phyloP scores from a whole-genome alignment of 495 filamentous ascomycete genomes.

The Penicillium herquei region DNA sequence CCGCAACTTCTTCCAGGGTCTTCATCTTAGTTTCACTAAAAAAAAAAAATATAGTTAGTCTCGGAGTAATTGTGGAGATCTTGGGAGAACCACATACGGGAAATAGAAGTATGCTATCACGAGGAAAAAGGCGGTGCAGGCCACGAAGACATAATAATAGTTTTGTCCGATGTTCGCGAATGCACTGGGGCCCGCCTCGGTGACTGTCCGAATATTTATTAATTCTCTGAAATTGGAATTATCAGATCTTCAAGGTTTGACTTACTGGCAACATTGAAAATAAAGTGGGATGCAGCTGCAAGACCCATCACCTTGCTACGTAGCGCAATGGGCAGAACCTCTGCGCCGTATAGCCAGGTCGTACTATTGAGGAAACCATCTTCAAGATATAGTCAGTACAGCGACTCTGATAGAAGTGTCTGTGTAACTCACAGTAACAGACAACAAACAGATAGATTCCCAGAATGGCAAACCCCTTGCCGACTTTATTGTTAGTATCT shows the following conservation, averaged over 20 bases:
- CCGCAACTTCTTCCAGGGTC: slow-evolving; percentile 58
- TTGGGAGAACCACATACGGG: slow-evolving; percentile 35
- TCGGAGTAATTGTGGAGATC: background rate
- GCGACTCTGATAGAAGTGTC: background rate
- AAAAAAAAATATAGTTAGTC: too few relatives aligned
- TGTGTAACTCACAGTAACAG: slow-evolving; percentile 46
- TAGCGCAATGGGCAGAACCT: slow-evolving; percentile 55
- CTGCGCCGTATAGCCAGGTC: slow-evolving; percentile 60
- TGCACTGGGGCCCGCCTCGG: slow-evolving; percentile 57
- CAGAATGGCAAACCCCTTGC: slow-evolving; percentile 60
- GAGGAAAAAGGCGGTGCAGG: slow-evolving; percentile 50
- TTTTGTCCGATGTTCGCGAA: slow-evolving; percentile 59
- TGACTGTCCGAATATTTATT: slow-evolving; percentile 32
- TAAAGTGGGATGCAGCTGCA: slow-evolving; percentile 55
- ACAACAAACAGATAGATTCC: slow-evolving; percentile 61
- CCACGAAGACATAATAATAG: slow-evolving; percentile 61
- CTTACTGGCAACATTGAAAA: slow-evolving; percentile 55
- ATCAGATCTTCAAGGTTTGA: background rate
- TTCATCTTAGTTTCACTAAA: slow-evolving; percentile 52
- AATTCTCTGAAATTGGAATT: background rate
- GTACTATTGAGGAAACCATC: slow-evolving; percentile 60
- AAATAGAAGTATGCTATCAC: slow-evolving; percentile 54
- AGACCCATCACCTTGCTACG: slow-evolving; percentile 61
- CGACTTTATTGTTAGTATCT: slow-evolving; percentile 51
- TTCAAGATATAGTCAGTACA: slow-evolving; percentile 16